phyloP scores from a whole-genome alignment of 306 rosid genomes.

The Glycine latifolia region DNA sequence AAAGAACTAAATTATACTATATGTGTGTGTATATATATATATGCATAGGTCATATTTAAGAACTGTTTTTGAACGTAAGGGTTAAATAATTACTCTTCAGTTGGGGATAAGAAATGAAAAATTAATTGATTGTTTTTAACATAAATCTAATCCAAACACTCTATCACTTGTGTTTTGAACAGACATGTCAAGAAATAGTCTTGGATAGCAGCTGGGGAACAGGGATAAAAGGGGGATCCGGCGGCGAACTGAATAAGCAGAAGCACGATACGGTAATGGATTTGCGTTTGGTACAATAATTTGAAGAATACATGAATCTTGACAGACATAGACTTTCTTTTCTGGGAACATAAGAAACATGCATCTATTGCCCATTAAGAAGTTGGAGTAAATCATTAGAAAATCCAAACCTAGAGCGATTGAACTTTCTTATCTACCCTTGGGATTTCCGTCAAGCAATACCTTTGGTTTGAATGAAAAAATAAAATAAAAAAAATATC shows the following conservation, averaged over 20 bases:
- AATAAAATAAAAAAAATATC: background rate
- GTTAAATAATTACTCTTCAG: background rate
- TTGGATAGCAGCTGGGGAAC: too few species aligned
- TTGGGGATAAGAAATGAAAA: background rate
- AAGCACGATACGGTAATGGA: background rate
- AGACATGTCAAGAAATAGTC: background rate
- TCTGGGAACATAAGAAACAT: background rate
- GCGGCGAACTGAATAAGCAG: conserved; percentile 18
- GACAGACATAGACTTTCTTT: background rate
- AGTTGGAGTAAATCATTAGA: conserved; percentile 9
- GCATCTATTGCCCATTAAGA: background rate
- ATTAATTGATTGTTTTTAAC: too few species aligned
- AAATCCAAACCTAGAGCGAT: background rate
- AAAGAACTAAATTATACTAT: too few species aligned
- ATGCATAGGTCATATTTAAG: background rate
- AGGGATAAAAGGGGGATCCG: background rate
- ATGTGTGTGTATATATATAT: too few species aligned
- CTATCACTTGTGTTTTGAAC: background rate
- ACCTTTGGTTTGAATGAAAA: background rate
- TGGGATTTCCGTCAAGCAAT: background rate
- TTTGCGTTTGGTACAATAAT: background rate
- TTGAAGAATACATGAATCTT: conserved; percentile 38
- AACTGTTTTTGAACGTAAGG: background rate
- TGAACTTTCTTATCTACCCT: background rate
- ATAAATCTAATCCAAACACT: too few species aligned